Evolutionary conservation across 192 early-diverging fungal genomes (phyloP), one percentile per base, ranked within the genome.

Genomic region (Glomus cerebriforme): DNA sequence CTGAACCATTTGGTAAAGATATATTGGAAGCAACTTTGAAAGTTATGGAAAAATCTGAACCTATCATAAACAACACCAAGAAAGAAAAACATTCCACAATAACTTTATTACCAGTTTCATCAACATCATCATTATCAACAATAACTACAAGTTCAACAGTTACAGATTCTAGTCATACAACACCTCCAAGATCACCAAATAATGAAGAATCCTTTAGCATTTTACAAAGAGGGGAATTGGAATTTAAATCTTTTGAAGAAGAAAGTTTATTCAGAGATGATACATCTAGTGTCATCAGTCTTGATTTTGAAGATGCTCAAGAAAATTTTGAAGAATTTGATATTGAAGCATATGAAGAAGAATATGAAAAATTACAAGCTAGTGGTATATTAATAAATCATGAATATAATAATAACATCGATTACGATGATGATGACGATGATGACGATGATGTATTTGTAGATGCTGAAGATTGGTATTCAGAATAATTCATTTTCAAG

Each of bases 361-460:
- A 24, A 63, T 27, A 54, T 54, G 49, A 54, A 24, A 63, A 26
- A 63, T 27, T 63, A 29, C n/a, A 26, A 63, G 0, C 26, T 63
- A 26, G 24, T 19, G 27, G 60, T 26, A 63, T 67, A 34, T 8
- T 34, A 31, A 65, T 31, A 31, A 31, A 45, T 35, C 19, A 31
- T 34, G 81, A 82, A n/a, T 31, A 70, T 58, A 31, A 47, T n/a
- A 73, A 71, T n/a, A 17, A 64, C 31, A 4, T 26, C n/a, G n/a
- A 31, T 37, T 34, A 75, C 7, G 74, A 64, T 24, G 79, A 75
- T 24, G 63, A 63, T 26, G 72, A 79, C 2, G 60, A 70, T 5
- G 71, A 34, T 7, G 81, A 73, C 7, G 58, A 47, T 0, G 79
- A 82, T 17, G 81, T 69, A 5, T 75, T 35, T 66, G 34, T 49